Base-by-base conservation (phyloP, 176 grass and related monocot species). In the Raddia distichophylla region DNA sequence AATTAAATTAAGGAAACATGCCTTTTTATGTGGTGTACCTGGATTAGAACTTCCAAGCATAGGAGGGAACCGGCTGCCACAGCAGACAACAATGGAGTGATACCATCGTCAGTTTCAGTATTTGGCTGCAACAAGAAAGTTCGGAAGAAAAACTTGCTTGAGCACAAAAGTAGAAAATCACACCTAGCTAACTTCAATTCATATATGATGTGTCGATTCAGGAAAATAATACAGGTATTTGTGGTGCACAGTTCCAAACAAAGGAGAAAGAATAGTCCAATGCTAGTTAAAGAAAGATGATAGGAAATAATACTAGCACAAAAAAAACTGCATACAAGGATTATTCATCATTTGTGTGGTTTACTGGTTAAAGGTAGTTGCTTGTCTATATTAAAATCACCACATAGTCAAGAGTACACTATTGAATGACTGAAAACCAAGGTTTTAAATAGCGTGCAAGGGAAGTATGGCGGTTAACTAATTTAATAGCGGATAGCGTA, bases 61-160 rank as follows among this genome's bases (percentile, higher is more conserved):
- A 77, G 90, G 46, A 91, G 74, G 18, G 93, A 98, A 53, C 76
- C 93, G 55, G 96, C 96, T 14, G 95, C 95, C 9, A 95, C 90
- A 88, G 92, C 90, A 72, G 95, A 98, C 74, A 98, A 67, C 11
- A 98, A 86, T 20, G 95, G 85, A 8, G 92, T 95, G 37, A 95
- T 88, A 32, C 93, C 87, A 84, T 93, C 93, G 43, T 84, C 96
- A 7, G 89, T 98, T 93, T 95, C 94, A 70, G 80, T 85, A 77
- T 94, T 90, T 60, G 83, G 87, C 94, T 97, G 77, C 71, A 90
- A 60, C 6, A 82, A 74, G 62, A 82, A 74, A 56, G 55, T 69
- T 54, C 34, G 0, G 40, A 61, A 22, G 50, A 75, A 56, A 44
- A 67, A 57, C 57, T 70, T 79, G 37, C 18, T 60, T 34, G 49